Evolutionary conservation across 345 rosid genomes (phyloP).

Genomic region (Populus nigra): DNA sequence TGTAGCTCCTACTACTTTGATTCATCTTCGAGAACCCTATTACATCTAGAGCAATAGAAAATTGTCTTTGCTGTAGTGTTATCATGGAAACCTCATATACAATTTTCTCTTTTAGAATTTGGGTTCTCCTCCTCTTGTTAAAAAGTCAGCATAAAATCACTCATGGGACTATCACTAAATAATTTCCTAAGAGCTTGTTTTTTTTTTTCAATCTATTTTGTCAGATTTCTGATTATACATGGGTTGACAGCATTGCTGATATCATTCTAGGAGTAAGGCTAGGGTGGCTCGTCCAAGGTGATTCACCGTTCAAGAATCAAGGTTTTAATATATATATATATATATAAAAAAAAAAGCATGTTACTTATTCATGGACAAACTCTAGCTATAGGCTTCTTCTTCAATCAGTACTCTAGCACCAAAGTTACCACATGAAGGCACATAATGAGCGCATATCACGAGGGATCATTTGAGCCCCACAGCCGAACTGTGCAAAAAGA

Average conservation of each 20-base stretch:
- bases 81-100: no score
- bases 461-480: conserved; percentile 7
- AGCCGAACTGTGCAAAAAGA: background rate
- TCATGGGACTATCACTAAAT: no score
- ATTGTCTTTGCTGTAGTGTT: no score
- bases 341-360: background rate
- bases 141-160: no score
- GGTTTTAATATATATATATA: no score
- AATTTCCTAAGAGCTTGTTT: no score
- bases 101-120: no score
- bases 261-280: background rate
- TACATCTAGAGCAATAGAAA: no score
- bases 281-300: background rate
- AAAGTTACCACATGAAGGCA: background rate
- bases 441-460: background rate
- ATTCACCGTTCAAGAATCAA: background rate
- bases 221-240: background rate
- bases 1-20: no score
- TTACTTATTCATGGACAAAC: background rate
- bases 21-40: no score
- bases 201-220: background rate
- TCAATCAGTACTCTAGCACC: background rate
- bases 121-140: no score
- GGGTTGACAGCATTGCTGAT: background rate
- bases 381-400: background rate